Evolutionary conservation across 139 green algal species (phyloP), one percentile per base, ranked within the genome.

Genomic region (Micractinium conductrix): DNA sequence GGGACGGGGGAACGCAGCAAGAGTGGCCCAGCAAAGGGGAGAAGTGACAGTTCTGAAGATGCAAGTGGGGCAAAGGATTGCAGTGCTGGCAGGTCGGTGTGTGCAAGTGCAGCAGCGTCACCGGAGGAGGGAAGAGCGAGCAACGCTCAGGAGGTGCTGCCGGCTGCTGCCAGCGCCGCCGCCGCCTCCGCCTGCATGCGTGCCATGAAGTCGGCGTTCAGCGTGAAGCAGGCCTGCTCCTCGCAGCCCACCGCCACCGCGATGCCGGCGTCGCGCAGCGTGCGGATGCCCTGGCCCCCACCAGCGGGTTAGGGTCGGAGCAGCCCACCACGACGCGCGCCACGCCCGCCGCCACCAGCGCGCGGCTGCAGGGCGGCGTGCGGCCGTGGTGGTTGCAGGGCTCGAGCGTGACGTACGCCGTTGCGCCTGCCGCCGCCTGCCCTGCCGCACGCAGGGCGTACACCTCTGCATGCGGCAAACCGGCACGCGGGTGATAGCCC

Each of bases 361-460:
- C 97, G 26, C 90, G 78, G 81, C 88, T 96, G 93, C 97, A 99
- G 12, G 97, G 97, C 48, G 97, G 96, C 26, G 97, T 99, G 44
- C 94, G 86, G 16, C 97, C 97, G 62, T 95, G 96, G 88, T 99
- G 97, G 89, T 98, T 96, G 93, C 97, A 99, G 0, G 97, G 97
- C 92, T 99, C 97, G 33, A 99, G 90, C 0, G 94, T 99, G 8
- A 99, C 97, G 91, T 99, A 99, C 8, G 97, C 97, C 14, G 97
- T 99, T 26, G 93, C 95, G 12, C 96, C 96, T 48, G 87, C 24
- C 4, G 95, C 96, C 9, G 30, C 26, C 37, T 68, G 42, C 87
- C 95, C 94, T 86, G 96, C 96, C 53, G 87, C 96, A 9, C 95
- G 79, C 60, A 99, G 89, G 7, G 97, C 97, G 81, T 96, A 99